Evolutionary conservation across 495 filamentous ascomycete genomes (phyloP).

Genomic region (Parachaetomium inaequale): DNA sequence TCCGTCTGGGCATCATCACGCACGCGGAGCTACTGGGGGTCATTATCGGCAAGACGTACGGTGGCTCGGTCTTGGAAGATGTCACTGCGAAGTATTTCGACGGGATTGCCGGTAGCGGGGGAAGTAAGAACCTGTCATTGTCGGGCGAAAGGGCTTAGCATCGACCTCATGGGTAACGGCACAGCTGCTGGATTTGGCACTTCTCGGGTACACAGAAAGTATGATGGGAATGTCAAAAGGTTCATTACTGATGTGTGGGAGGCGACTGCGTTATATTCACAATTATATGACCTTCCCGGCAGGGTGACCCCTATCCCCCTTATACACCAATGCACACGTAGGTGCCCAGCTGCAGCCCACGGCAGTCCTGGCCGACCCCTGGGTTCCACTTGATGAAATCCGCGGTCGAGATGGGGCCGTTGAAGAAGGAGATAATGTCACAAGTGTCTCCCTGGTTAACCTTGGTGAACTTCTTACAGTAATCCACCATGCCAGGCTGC

Average conservation of each 20-base stretch:
- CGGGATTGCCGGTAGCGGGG: slow-evolving; percentile 24
- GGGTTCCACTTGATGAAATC: background rate
- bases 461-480: too few species aligned
- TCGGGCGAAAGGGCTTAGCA: slow-evolving; percentile 25
- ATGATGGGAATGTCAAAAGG: too few species aligned
- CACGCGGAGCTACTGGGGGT: slow-evolving; percentile 38
- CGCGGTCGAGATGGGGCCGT: background rate
- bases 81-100: slow-evolving; percentile 33
- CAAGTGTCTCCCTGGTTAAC: background rate
- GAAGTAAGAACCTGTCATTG: slow-evolving; percentile 22
- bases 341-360: background rate
- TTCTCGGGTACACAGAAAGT: too few species aligned
- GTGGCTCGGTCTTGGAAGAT: slow-evolving; percentile 32
- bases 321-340: background rate
- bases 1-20: slow-evolving; percentile 32
- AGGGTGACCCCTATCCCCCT: too few species aligned
- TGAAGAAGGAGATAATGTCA: background rate
- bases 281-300: too few species aligned
- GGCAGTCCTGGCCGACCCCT: background rate
- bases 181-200: background rate
- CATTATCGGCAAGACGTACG: slow-evolving; percentile 32
- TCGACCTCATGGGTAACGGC: background rate
- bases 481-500: too few species aligned
- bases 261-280: too few species aligned
- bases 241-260: too few species aligned